A percentile compares a stretch with the other conserved stretches of the same genome.
These are phyloP conservation scores for Deinandra increscens DNA, from an alignment of 129 eudicot species.

Conservation along the genomic window DNA sequence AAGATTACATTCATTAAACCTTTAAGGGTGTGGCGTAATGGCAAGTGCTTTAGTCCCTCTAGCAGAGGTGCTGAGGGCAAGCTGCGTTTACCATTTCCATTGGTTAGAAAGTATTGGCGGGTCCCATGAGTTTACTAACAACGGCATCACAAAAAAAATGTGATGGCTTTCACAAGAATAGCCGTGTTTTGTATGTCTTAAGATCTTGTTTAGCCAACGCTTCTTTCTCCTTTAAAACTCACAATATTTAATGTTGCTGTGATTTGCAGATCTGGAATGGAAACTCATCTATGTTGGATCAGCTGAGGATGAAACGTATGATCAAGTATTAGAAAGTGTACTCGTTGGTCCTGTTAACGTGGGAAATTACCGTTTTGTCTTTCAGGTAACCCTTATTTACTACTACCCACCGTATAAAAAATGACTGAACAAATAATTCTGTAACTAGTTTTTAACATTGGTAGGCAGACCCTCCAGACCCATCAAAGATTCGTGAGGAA, in stretches of 20 bases:
- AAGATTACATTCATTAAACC: too few species aligned
- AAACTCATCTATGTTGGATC: conserved; percentile 94
- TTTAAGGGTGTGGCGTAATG: too few species aligned
- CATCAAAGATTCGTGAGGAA: conserved; percentile 83
- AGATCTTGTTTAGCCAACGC: too few species aligned
- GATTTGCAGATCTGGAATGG: conserved; percentile 78
- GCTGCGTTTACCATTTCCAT: too few species aligned
- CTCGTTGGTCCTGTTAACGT: conserved; percentile 93
- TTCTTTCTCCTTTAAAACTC: too few species aligned
- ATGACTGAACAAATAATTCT: neutral
- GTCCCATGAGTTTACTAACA: too few species aligned
- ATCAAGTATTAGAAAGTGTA: conserved; percentile 87
- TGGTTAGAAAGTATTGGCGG: too few species aligned
- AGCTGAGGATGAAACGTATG: conserved; percentile 97
- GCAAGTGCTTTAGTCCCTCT: too few species aligned
- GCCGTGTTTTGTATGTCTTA: too few species aligned
- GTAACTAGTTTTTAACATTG: neutral
- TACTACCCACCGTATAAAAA: neutral
- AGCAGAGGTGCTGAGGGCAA: too few species aligned
- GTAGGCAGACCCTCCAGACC: conserved; percentile 97
- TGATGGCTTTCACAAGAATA: too few species aligned
- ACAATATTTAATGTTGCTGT: neutral
- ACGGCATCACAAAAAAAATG: too few species aligned
- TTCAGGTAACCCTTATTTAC: conserved; percentile 48
- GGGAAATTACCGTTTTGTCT: conserved; percentile 90